phyloP scores from a whole-genome alignment of 139 green algal genomes.

The Pedinophyceae sp. region DNA sequence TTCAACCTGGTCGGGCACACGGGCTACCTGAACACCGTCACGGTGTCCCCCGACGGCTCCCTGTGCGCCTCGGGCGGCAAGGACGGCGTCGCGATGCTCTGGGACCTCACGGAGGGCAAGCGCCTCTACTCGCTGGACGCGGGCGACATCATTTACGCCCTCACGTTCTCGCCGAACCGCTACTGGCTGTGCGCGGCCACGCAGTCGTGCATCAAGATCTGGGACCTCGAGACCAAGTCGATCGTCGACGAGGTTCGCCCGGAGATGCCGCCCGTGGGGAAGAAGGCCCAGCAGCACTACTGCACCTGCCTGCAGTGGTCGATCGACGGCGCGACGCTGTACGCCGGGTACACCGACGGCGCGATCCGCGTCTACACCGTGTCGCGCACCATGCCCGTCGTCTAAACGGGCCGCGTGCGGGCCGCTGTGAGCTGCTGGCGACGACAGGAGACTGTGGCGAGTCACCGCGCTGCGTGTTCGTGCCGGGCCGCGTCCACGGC shows the following conservation, averaged over 20 bases:
- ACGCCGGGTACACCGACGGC: constrained; percentile 73
- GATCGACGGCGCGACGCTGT: constrained; percentile 91
- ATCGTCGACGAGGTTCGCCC: constrained; percentile 83
- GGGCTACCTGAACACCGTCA: constrained; percentile 93
- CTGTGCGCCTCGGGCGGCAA: constrained; percentile 95
- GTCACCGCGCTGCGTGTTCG: too few species aligned
- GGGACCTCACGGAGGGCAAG: constrained; percentile 98
- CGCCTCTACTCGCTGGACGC: constrained; percentile 95
- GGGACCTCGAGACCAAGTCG: constrained; percentile 93
- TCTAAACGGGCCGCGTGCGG: too few species aligned
- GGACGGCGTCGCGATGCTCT: constrained; percentile 97
- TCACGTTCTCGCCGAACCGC: constrained; percentile 96
- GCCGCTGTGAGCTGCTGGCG: too few species aligned
- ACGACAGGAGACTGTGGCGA: too few species aligned
- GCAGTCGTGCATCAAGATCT: constrained; percentile 81
- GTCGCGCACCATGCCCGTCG: constrained; percentile 26
- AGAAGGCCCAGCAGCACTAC: constrained; percentile 71
- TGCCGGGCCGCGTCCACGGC: too few species aligned
- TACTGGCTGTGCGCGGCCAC: constrained; percentile 99
- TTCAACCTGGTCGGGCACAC: constrained; percentile 89
- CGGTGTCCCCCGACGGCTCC: constrained; percentile 96
- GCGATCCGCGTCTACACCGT: constrained; percentile 63
- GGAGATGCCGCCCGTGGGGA: constrained; percentile 17
- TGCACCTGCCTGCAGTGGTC: constrained; percentile 89
- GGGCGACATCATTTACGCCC: constrained; percentile 91